Evolutionary conservation across 768 basidiomycete genomes (phyloP).

Genomic region (Melanogaster broomeanus): DNA sequence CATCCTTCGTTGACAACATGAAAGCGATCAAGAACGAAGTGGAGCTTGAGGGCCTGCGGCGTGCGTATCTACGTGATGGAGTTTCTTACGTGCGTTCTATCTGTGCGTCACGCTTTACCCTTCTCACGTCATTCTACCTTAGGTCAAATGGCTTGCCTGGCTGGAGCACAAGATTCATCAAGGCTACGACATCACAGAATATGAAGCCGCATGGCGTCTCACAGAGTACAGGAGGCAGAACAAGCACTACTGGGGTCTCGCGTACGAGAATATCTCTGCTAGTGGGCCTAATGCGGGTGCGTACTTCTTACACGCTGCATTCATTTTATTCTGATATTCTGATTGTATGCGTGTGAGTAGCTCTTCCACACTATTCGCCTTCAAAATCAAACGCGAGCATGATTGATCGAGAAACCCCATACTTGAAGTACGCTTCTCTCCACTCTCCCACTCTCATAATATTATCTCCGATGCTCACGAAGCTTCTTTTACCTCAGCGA

Average conservation of each 20-base stretch:
- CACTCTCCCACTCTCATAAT: constrained; percentile 1
- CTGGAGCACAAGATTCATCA: constrained; percentile 76
- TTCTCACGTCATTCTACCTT: constrained; percentile 12
- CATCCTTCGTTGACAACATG: constrained; percentile 70
- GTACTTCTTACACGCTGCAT: constrained; percentile 13
- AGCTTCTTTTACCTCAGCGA: constrained; percentile 54
- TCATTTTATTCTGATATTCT: background rate
- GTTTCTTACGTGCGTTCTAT: constrained; percentile 67
- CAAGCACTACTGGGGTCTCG: constrained; percentile 80
- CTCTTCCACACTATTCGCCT: constrained; percentile 91
- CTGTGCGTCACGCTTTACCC: constrained; percentile 5
- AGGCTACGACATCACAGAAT: constrained; percentile 87
- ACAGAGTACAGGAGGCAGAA: constrained; percentile 72
- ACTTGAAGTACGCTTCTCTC: constrained; percentile 71
- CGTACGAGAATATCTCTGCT: constrained; percentile 89
- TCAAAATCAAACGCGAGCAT: constrained; percentile 63
- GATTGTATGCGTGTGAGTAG: constrained; percentile 33
- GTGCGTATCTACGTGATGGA: constrained; percentile 90
- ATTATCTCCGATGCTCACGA: constrained; percentile 16
- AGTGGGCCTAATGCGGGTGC: constrained; percentile 82
- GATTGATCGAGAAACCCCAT: constrained; percentile 80
- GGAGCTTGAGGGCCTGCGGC: constrained; percentile 80
- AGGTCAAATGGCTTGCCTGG: constrained; percentile 89
- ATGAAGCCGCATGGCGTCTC: constrained; percentile 84
- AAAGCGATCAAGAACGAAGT: constrained; percentile 88